Evolutionary conservation across 805 yeast genomes (phyloP).

Genomic region (Pichia membranifaciens): DNA sequence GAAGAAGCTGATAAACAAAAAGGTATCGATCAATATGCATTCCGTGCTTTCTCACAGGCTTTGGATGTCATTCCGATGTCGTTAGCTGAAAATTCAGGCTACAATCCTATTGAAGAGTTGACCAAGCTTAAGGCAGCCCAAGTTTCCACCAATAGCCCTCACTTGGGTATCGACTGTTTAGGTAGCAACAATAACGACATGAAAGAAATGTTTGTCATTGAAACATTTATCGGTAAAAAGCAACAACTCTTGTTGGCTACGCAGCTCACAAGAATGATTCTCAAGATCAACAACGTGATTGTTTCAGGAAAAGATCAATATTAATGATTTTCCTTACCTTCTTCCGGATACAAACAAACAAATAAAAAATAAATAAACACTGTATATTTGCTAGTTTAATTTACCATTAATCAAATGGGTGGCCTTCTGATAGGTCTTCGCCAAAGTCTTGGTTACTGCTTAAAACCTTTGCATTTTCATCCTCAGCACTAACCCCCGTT

Average conservation of each 20-base stretch:
- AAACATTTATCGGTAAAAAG: constrained; percentile 94
- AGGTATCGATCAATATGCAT: constrained; percentile 97
- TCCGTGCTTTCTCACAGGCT: constrained; percentile 90
- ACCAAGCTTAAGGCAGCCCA: constrained; percentile 81
- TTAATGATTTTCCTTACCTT: constrained; percentile 11
- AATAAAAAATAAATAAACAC: not conserved
- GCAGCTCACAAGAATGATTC: constrained; percentile 94
- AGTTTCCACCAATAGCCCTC: constrained; percentile 60
- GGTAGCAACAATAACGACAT: constrained; percentile 85
- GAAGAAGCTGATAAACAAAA: constrained; percentile 88
- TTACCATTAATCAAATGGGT: not conserved
- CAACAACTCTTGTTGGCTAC: constrained; percentile 95
- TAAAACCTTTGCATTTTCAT: not conserved
- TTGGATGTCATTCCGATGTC: constrained; percentile 90
- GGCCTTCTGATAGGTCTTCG: no score
- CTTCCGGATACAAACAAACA: not conserved
- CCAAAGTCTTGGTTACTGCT: constrained; percentile 1
- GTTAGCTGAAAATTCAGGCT: constrained; percentile 94
- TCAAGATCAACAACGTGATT: constrained; percentile 94
- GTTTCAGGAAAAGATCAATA: constrained; percentile 42
- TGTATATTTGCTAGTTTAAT: constrained; percentile 4
- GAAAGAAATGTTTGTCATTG: constrained; percentile 91
- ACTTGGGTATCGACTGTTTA: constrained; percentile 90
- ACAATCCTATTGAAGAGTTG: constrained; percentile 87
- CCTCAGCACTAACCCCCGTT: no score